Base-by-base conservation (phyloP, 2,329 filamentous ascomycete species). In the Fonsecaea pugnacius region DNA sequence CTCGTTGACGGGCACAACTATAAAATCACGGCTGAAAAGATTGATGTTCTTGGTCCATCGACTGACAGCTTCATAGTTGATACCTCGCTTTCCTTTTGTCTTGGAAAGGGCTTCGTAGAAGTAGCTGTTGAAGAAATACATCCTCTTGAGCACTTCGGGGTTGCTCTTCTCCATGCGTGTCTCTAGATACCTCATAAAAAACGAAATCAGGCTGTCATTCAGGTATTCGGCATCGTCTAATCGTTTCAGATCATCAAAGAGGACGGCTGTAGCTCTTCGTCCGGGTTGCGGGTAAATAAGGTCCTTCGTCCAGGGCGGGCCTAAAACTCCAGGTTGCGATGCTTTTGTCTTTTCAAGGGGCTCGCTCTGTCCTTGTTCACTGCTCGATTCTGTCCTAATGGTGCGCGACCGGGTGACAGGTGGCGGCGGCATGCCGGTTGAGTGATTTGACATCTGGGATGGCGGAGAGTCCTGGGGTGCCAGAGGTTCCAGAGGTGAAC, bases 61-160 rank as follows among this genome's bases (percentile, higher is more conserved):
- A 74, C 89, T 87, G 62, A 99, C 93, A 4, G 87, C 89, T 30
- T 90, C 86, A 73, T 96, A 97, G 72, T 96, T 92, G 77, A 96
- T 90, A 0, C 76, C 78, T 55, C 79, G 76, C 70, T 77, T 79
- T 38, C 85, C 81, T 63, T 82, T 82, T 16, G 77, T 77, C 35
- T 86, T 88, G 18, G 85, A 91, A 51, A 98, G 82, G 54, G 88
- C 89, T 21, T 89, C 87, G 73, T 91, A 98, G 77, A 72, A 97
- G 77, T 92, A 96, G 6, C 91, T 95, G 74, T 93, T 98, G 80
- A 96, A 94, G 70, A 96, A 90, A 74, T 96, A 91, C 3, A 96
- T 87, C 58, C 87, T 86, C 64, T 86, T 80, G 0, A 87, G 79
- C 3, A 88, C 70, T 52, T 86, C 80, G 0, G 85, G 83, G 1